These are phyloP conservation scores for Pinguiococcus pyrenoidosus DNA, from an alignment of 108 stramenopile species.

Conservation along the genomic window DNA sequence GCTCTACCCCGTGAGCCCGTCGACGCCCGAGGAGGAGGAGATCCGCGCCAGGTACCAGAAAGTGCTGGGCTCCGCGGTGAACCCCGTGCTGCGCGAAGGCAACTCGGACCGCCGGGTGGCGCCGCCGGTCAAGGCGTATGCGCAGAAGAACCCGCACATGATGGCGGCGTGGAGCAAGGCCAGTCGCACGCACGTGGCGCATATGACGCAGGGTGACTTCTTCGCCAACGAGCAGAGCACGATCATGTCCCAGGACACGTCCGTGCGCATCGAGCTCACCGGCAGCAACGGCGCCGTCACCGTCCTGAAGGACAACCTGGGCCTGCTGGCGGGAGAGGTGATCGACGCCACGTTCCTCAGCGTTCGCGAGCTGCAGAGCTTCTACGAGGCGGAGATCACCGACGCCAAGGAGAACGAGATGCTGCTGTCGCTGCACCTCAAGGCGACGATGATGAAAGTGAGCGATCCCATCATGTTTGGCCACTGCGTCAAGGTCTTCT, in stretches of 20 bases:
- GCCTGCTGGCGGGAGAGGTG: conserved; percentile 60
- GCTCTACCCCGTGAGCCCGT: conserved; percentile 62
- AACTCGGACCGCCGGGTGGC: conserved; percentile 82
- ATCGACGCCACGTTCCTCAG: conserved; percentile 65
- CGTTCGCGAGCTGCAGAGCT: conserved; percentile 32
- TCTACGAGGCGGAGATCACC: conserved; percentile 59
- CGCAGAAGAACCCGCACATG: conserved; percentile 81
- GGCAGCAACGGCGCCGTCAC: conserved; percentile 33
- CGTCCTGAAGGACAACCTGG: conserved; percentile 50
- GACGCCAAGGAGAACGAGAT: conserved; percentile 69
- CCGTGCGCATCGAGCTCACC: conserved; percentile 53
- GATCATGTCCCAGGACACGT: conserved; percentile 37
- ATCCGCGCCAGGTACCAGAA: conserved; percentile 53
- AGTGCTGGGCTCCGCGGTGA: conserved; percentile 73
- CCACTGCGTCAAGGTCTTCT: conserved; percentile 67
- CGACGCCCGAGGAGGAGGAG: conserved; percentile 46
- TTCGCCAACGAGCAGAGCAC: conserved; percentile 61
- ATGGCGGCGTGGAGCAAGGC: conserved; percentile 75
- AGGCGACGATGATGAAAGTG: conserved; percentile 93
- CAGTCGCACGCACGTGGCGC: conserved; percentile 68
- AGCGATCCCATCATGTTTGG: conserved; percentile 85
- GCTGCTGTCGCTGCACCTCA: conserved; percentile 47
- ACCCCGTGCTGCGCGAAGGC: conserved; percentile 79
- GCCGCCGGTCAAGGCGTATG: conserved; percentile 74
- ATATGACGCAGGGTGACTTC: conserved; percentile 78